These are phyloP conservation scores for Andrographis paniculata DNA, from an alignment of 305 asterid species.

Conservation along the genomic window DNA sequence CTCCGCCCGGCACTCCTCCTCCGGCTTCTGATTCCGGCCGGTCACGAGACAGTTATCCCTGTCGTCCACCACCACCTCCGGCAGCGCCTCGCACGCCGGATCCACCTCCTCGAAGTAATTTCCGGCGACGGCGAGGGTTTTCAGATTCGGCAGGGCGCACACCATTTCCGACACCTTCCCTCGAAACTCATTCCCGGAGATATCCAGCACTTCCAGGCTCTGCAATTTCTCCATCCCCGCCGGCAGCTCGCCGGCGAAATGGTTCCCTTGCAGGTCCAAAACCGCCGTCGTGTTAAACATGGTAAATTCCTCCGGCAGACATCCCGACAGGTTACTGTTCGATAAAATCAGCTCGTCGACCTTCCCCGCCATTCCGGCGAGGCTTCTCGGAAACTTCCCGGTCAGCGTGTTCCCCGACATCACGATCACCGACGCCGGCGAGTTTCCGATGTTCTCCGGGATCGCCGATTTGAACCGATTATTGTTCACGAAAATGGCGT, in stretches of 20 bases:
- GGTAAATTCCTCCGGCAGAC: constrained; percentile 56
- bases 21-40: constrained; percentile 29
- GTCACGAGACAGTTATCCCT: constrained; percentile 35
- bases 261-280: constrained; percentile 38
- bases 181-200: constrained; percentile 34
- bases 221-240: constrained; percentile 37
- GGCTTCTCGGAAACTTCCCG: constrained; percentile 61
- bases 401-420: constrained; percentile 35
- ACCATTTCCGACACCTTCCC: constrained; percentile 37
- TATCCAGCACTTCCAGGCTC: constrained; percentile 33
- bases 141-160: constrained; percentile 41
- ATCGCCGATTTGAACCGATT: constrained; percentile 46
- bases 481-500: constrained; percentile 47
- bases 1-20: constrained; percentile 25
- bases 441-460: constrained; percentile 54
- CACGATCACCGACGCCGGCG: constrained; percentile 53
- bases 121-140: constrained; percentile 32
- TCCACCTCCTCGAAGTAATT: constrained; percentile 48
- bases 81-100: constrained; percentile 24
- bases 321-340: constrained; percentile 39
- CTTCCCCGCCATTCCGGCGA: constrained; percentile 44
- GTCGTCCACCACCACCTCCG: constrained; percentile 26
- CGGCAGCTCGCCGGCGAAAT: constrained; percentile 46
- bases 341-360: constrained; percentile 43
- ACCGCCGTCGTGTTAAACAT: constrained; percentile 32